phyloP scores from a whole-genome alignment of 257 asterid species.

The Phtheirospermum japonicum region DNA sequence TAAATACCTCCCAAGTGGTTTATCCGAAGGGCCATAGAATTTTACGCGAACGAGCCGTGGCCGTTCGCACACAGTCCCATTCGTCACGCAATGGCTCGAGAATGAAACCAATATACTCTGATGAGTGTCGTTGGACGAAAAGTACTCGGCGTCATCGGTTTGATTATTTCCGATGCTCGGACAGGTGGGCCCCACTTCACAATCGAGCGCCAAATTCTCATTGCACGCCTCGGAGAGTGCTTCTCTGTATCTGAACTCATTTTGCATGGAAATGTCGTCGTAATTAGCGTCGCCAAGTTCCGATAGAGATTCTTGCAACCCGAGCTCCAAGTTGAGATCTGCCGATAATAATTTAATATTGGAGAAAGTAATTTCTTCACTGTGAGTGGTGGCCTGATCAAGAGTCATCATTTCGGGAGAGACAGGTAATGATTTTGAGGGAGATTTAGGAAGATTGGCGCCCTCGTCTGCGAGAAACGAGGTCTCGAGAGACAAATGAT shows the following conservation, averaged over 20 bases:
- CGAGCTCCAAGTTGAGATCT: constrained; percentile 45
- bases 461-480: constrained; percentile 97
- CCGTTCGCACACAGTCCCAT: constrained; percentile 76
- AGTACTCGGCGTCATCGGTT: constrained; percentile 41
- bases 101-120: constrained; percentile 86
- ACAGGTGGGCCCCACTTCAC: constrained; percentile 22
- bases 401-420: neutral
- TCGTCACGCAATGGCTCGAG: constrained; percentile 74
- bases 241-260: constrained; percentile 37
- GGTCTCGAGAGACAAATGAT: constrained; percentile 84
- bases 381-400: no score
- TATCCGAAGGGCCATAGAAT: constrained; percentile 83
- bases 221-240: constrained; percentile 40
- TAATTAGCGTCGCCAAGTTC: constrained; percentile 34
- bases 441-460: constrained; percentile 65
- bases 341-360: constrained; percentile 15
- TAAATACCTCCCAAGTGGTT: constrained; percentile 90
- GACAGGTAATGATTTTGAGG: constrained; percentile 31
- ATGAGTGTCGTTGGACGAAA: constrained; percentile 50
- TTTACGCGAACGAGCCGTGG: constrained; percentile 73
- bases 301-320: constrained; percentile 48
- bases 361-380: neutral
- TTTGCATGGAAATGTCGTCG: constrained; percentile 38
- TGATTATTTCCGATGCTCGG: constrained; percentile 15
- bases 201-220: constrained; percentile 40